Conservation (phyloP, 1,284 basidiomycete species). For the Malassezia japonica region DNA sequence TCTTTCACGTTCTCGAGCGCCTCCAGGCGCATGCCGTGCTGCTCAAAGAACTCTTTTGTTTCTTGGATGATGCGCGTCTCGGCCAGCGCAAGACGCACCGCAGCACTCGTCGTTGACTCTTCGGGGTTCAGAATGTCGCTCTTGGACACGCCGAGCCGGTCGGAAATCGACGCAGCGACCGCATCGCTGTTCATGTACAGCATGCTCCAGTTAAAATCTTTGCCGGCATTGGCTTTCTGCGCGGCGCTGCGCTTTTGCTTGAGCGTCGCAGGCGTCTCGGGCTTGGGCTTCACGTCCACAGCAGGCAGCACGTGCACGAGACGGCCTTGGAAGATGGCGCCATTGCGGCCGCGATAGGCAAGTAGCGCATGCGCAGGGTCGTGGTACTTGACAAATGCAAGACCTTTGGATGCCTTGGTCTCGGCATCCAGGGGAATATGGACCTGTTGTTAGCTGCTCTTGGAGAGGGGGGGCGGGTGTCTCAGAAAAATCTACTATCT, state of each 20-base stretch:
- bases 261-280: slow-evolving; percentile 21
- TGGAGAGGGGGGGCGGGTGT: slow-evolving; percentile 10
- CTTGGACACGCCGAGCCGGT: slow-evolving; percentile 71
- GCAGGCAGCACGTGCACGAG: slow-evolving; percentile 80
- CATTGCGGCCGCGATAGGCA: slow-evolving; percentile 71
- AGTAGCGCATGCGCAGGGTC: slow-evolving; percentile 61
- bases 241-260: slow-evolving; percentile 59
- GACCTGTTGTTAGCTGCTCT: slow-evolving; percentile 53
- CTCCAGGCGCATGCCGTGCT: slow-evolving; percentile 53
- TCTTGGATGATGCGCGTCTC: slow-evolving; percentile 94
- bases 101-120: slow-evolving; percentile 47
- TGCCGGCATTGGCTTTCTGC: slow-evolving; percentile 63
- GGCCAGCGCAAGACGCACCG: slow-evolving; percentile 86
- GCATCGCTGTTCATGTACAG: slow-evolving; percentile 95
- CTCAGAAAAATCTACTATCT: slow-evolving; percentile 39
- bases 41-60: slow-evolving; percentile 69
- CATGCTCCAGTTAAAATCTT: slow-evolving; percentile 91
- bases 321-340: slow-evolving; percentile 80
- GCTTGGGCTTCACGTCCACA: slow-evolving; percentile 54
- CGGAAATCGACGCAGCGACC: slow-evolving; percentile 70
- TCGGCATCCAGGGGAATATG: slow-evolving; percentile 68
- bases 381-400: slow-evolving; percentile 66
- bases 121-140: slow-evolving; percentile 65
- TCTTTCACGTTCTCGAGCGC: slow-evolving; percentile 38
- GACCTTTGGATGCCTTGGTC: slow-evolving; percentile 63